These are phyloP conservation scores for Truncatella angustata DNA, from an alignment of 2,329 filamentous ascomycete genomes.

Conservation along the genomic window DNA sequence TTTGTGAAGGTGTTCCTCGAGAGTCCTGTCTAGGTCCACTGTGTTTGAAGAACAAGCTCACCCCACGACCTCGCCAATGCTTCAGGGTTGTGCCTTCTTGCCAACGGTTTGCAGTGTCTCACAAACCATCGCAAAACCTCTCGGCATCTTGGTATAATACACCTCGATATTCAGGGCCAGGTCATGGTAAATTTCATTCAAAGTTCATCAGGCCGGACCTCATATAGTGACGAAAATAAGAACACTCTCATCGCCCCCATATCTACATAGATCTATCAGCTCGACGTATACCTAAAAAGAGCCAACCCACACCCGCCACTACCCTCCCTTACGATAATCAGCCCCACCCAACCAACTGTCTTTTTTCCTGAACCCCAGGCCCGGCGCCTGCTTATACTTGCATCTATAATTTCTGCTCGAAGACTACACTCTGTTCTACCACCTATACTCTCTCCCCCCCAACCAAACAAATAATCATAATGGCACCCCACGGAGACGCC, in stretches of 20 bases:
- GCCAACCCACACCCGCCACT: too few species aligned
- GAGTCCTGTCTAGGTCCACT: too few species aligned
- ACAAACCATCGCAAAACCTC: constrained; percentile 5
- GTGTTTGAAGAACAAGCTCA: constrained; percentile 5
- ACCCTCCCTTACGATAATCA: too few species aligned
- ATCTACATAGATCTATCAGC: background rate
- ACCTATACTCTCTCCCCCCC: background rate
- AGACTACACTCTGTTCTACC: background rate
- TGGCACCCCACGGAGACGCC: background rate
- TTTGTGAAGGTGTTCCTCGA: background rate
- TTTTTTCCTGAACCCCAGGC: background rate
- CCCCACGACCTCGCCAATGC: background rate
- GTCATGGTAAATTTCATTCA: background rate
- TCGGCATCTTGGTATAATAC: constrained; percentile 10
- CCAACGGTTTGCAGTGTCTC: background rate
- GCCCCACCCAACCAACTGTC: too few species aligned
- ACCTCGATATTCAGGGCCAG: background rate
- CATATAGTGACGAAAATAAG: background rate
- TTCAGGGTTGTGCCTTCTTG: background rate
- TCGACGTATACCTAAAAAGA: too few species aligned
- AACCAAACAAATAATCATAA: background rate
- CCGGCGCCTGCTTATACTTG: constrained; percentile 5
- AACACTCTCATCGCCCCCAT: background rate
- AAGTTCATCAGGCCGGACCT: constrained; percentile 4
- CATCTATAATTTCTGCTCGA: background rate